These are phyloP conservation scores for Solanum sitiens DNA, from an alignment of 257 asterid genomes.

Conservation along the genomic window DNA sequence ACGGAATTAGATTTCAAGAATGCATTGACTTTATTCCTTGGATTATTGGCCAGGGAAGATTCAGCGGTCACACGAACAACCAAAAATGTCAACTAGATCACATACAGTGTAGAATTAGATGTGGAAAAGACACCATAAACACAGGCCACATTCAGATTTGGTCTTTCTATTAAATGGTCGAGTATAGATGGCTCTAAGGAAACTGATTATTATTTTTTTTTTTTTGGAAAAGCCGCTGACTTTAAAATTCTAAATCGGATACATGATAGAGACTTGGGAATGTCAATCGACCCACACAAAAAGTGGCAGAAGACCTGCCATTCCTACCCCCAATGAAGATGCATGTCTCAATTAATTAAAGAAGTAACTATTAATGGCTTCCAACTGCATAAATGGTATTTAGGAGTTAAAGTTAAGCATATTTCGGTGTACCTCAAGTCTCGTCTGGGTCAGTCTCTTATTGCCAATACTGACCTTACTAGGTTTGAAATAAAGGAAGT, in stretches of 20 bases:
- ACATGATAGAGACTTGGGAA: neutral
- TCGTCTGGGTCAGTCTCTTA: neutral
- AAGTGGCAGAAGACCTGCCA: neutral
- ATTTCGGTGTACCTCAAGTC: neutral
- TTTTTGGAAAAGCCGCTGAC: neutral
- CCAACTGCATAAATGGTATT: neutral
- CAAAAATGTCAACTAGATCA: neutral
- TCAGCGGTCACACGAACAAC: neutral
- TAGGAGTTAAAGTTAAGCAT: neutral
- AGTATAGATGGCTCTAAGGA: neutral
- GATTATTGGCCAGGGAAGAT: neutral
- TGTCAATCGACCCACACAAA: neutral
- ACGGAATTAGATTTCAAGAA: neutral
- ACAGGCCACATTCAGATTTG: neutral
- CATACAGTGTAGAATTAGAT: neutral
- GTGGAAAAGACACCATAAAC: neutral
- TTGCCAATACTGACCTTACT: neutral
- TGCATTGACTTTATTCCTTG: neutral
- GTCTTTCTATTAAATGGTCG: neutral
- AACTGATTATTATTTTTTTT: neutral
- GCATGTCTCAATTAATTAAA: neutral
- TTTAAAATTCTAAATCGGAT: neutral
- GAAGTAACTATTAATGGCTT: neutral
- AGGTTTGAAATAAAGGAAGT: neutral
- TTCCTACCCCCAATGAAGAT: neutral